Evolutionary conservation across 129 eudicot genomes (phyloP).

Genomic region (Flaveria robusta): DNA sequence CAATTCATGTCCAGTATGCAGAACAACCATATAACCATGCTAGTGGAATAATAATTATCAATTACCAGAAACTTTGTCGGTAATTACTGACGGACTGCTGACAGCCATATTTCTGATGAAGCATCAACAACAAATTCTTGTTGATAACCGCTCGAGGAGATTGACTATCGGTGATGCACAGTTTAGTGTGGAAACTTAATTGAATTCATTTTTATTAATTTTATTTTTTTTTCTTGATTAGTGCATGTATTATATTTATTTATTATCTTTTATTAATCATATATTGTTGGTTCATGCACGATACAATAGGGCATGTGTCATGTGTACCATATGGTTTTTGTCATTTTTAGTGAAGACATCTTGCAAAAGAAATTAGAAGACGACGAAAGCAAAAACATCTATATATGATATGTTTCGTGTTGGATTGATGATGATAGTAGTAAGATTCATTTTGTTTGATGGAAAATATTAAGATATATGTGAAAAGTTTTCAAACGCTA

Average conservation of each 20-base stretch:
- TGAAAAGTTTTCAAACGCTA: not conserved
- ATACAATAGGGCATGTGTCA: not conserved
- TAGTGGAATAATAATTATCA: no score
- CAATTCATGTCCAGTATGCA: slow-evolving; percentile 40
- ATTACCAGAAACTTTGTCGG: no score
- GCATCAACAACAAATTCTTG: no score
- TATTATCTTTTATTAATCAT: not conserved
- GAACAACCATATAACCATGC: slow-evolving; percentile 22
- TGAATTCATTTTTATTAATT: not conserved
- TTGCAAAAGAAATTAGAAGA: not conserved
- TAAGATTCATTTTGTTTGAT: not conserved
- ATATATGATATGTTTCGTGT: not conserved
- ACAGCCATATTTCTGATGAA: no score
- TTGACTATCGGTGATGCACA: no score
- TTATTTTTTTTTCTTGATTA: slow-evolving; percentile 16
- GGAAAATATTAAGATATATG: not conserved
- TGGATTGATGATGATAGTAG: not conserved
- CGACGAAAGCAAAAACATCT: not conserved
- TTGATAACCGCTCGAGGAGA: no score
- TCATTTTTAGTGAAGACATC: not conserved
- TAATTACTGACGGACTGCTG: no score
- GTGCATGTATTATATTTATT: not conserved
- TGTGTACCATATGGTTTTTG: not conserved
- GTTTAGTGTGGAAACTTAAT: no score
- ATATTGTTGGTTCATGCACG: slow-evolving; percentile 16